These are phyloP conservation scores for Hanseniaspora valbyensis DNA, from an alignment of 805 yeast genomes.

Conservation along the genomic window DNA sequence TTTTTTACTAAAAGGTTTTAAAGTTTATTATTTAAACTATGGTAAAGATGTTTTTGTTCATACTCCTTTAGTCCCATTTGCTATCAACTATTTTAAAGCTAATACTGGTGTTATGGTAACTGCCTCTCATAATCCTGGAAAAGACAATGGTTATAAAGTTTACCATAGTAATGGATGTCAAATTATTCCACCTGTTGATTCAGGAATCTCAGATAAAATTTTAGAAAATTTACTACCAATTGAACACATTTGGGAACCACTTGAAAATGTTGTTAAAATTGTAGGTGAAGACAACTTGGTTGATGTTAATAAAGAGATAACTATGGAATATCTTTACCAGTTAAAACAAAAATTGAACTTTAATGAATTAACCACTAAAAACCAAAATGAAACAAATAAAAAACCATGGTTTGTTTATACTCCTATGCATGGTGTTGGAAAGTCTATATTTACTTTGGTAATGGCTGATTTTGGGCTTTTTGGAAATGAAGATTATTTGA, in stretches of 20 bases:
- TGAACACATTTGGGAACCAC: slow-evolving; percentile 27
- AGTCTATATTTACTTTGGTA: slow-evolving; percentile 40
- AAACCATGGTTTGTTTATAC: slow-evolving; percentile 59
- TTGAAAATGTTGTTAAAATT: slow-evolving; percentile 23
- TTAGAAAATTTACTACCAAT: slow-evolving; percentile 46
- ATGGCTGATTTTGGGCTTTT: slow-evolving; percentile 29
- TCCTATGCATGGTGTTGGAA: slow-evolving; percentile 94
- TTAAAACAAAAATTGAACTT: slow-evolving; percentile 29
- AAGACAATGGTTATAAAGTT: slow-evolving; percentile 89
- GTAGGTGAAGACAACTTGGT: slow-evolving; percentile 22
- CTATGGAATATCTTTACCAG: slow-evolving; percentile 33
- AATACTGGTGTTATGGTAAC: slow-evolving; percentile 87
- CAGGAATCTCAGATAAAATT: slow-evolving; percentile 55
- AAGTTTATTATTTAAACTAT: slow-evolving; percentile 50
- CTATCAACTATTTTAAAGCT: slow-evolving; percentile 51
- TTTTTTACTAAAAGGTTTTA: slow-evolving; percentile 56
- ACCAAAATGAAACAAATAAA: not conserved
- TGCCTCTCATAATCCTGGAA: slow-evolving; percentile 76
- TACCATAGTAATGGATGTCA: slow-evolving; percentile 92
- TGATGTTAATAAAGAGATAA: slow-evolving; percentile 35
- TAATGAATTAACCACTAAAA: not conserved
- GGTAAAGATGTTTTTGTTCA: slow-evolving; percentile 37
- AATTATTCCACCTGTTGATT: slow-evolving; percentile 85
- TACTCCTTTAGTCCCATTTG: slow-evolving; percentile 89
- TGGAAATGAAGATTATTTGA: slow-evolving; percentile 28